Conservation (phyloP, 2,329 filamentous ascomycete genomes). For the Alternaria solani region DNA sequence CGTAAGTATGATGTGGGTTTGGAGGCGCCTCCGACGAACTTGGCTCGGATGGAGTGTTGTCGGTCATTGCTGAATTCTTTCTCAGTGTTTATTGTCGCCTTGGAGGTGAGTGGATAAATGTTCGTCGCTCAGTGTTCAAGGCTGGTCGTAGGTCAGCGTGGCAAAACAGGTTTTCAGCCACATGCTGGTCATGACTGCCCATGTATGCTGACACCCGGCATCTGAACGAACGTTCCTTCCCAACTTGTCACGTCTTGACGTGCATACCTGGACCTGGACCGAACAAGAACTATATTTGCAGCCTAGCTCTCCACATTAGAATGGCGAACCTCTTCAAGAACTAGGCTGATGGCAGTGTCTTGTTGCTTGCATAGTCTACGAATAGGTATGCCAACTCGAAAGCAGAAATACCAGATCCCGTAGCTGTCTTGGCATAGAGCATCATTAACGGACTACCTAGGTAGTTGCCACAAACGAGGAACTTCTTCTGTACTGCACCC, state of each 20-base stretch:
- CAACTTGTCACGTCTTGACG: not conserved
- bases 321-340: rapidly evolving
- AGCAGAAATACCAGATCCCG: too few relatives aligned
- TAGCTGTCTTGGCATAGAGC: too few relatives aligned
- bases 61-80: not conserved
- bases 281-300: rapidly evolving
- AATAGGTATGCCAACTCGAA: too few relatives aligned
- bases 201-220: not conserved
- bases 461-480: too few relatives aligned
- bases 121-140: not conserved
- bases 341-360: too few relatives aligned
- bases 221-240: not conserved
- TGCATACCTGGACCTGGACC: not conserved
- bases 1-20: rapidly evolving
- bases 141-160: rapidly evolving
- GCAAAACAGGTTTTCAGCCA: not conserved
- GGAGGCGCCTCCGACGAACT: not conserved
- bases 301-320: rapidly evolving
- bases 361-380: too few relatives aligned
- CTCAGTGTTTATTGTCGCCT: not conserved
- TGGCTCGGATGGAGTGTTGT: not conserved
- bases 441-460: too few relatives aligned
- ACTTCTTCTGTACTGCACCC: too few relatives aligned
- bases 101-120: too few relatives aligned
- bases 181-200: rapidly evolving